Evolutionary conservation across 805 yeast genomes (phyloP).

Genomic region (Kodamaea restingae): DNA sequence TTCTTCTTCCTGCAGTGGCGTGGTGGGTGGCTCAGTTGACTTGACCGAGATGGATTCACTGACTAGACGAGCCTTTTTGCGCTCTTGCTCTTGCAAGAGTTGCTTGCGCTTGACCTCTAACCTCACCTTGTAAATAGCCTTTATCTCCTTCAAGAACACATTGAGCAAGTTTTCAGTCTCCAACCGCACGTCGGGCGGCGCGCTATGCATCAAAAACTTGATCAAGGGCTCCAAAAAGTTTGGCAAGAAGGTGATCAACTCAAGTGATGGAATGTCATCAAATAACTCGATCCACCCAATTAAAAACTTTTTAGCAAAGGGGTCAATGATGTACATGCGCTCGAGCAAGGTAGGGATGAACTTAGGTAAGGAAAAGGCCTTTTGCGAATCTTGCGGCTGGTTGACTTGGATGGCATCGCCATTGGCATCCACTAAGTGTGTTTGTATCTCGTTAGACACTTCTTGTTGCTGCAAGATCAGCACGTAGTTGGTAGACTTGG

Average conservation of each 20-base stretch:
- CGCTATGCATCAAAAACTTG: conserved; percentile 67
- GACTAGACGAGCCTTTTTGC: not conserved
- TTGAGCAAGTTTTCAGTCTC: conserved; percentile 78
- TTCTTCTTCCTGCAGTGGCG: conserved; percentile 6
- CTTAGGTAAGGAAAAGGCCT: conserved; percentile 77
- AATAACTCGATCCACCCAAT: conserved; percentile 93
- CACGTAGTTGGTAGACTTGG: conserved; percentile 84
- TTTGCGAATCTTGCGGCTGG: conserved; percentile 53
- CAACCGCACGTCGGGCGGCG: conserved; percentile 81
- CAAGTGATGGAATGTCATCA: conserved; percentile 89
- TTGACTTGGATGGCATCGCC: conserved; percentile 60
- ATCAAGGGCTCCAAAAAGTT: conserved; percentile 83
- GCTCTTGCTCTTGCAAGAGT: conserved; percentile 15
- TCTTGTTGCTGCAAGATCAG: conserved; percentile 57
- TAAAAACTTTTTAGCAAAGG: conserved; percentile 85
- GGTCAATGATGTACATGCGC: conserved; percentile 87
- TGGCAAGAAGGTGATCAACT: conserved; percentile 81
- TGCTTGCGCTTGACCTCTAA: conserved; percentile 38
- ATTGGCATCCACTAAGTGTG: conserved; percentile 48
- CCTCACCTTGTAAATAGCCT: conserved; percentile 68
- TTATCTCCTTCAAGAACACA: conserved; percentile 73
- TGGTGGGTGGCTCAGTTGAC: not conserved
- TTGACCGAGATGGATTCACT: not conserved
- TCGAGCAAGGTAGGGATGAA: conserved; percentile 91
- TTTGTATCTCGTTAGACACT: conserved; percentile 28